Evolutionary conservation across 2,329 filamentous ascomycete genomes (phyloP).

Genomic region (Nemania sp.): DNA sequence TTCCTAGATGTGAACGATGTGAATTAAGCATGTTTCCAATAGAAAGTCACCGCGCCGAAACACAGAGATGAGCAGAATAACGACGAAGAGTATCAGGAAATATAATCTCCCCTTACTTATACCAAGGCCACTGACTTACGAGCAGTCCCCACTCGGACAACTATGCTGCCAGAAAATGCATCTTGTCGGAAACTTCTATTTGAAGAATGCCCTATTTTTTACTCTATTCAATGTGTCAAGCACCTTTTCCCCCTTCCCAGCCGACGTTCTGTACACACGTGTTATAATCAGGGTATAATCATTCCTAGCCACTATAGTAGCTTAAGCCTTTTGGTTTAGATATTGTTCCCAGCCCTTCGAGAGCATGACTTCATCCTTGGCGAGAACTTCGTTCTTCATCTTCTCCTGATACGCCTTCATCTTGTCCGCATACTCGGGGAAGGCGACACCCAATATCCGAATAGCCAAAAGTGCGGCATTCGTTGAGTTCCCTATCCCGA

Average conservation of each 20-base stretch:
- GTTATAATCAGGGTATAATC: background rate
- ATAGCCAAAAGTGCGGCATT: constrained; percentile 81
- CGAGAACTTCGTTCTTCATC: constrained; percentile 70
- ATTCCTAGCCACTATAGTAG: background rate
- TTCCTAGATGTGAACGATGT: background rate
- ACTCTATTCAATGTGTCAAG: background rate
- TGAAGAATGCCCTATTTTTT: background rate
- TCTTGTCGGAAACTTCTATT: background rate
- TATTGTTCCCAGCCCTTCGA: constrained; percentile 37
- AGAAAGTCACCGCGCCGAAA: background rate
- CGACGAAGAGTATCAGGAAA: background rate
- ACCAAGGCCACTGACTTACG: background rate
- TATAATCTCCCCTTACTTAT: background rate
- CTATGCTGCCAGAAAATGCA: background rate
- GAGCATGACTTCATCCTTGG: constrained; percentile 37
- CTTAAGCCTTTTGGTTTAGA: constrained; percentile 23
- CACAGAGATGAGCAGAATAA: background rate
- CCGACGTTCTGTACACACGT: background rate
- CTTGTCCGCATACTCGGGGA: constrained; percentile 66
- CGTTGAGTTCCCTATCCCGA: constrained; percentile 83
- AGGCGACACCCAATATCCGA: constrained; percentile 71
- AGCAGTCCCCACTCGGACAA: too few relatives aligned
- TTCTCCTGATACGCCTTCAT: constrained; percentile 71
- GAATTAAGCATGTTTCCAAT: background rate
- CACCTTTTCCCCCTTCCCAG: background rate